phyloP scores from a whole-genome alignment of 139 green algal species.

The Astrephomene gubernaculifera region DNA sequence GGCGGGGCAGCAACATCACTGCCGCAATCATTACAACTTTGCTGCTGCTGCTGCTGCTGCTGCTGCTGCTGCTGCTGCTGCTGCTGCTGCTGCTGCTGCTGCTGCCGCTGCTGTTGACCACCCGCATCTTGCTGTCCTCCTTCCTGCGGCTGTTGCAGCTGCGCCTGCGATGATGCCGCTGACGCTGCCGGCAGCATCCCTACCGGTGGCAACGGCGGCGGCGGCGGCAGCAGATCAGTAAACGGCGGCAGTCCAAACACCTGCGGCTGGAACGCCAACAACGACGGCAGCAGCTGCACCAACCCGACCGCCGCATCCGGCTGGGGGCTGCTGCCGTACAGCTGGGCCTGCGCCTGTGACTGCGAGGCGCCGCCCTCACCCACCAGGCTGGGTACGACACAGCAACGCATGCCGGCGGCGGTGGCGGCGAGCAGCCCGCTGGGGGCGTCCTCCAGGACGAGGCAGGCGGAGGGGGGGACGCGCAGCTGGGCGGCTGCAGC shows the following conservation, averaged over 20 bases:
- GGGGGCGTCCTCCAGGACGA: conserved; percentile 93
- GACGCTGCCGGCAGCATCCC: no score
- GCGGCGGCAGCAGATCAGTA: conserved; percentile 60
- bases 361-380: background rate
- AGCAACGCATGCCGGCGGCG: conserved; percentile 86
- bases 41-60: no score
- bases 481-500: conserved; percentile 67
- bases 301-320: conserved; percentile 36
- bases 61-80: no score
- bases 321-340: background rate
- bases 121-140: no score
- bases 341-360: no score
- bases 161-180: no score
- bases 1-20: no score
- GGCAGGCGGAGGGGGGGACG: conserved; percentile 62
- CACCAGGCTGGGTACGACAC: conserved; percentile 82
- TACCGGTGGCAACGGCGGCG: background rate
- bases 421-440: conserved; percentile 74
- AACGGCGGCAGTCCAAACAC: conserved; percentile 78
- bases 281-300: conserved; percentile 76
- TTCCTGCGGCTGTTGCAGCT: no score
- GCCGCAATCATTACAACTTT: no score
- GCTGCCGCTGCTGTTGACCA: no score
- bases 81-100: no score
- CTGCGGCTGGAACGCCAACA: conserved; percentile 82